Percentiles rank a stretch among this genome's conserved stretches.
Evolutionary conservation across 2,329 filamentous ascomycete species (phyloP).

Genomic region (Elsinoe arachidis): DNA sequence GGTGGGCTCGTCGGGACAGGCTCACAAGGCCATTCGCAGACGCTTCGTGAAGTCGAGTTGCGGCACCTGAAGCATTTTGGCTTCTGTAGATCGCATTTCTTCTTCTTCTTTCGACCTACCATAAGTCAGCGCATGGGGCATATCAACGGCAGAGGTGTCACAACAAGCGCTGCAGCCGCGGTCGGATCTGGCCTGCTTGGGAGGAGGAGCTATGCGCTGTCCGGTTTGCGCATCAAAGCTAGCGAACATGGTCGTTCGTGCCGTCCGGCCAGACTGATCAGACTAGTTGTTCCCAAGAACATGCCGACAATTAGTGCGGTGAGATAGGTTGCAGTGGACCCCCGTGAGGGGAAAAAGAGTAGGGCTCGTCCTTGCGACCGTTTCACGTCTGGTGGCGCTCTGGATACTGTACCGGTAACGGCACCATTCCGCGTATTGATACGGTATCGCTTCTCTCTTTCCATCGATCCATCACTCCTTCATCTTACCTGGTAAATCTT

Average conservation of each 20-base stretch:
- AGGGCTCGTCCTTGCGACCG: background rate
- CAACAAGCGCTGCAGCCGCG: constrained; percentile 18
- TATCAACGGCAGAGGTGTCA: constrained; percentile 1
- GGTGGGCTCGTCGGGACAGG: background rate
- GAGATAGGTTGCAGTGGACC: background rate
- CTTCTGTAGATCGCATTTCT: constrained; percentile 18
- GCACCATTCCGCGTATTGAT: background rate
- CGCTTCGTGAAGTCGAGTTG: constrained; percentile 17
- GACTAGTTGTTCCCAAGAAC: background rate
- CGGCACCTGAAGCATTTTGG: constrained; percentile 18
- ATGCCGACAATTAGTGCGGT: constrained; percentile 1
- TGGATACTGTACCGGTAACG: too few relatives aligned
- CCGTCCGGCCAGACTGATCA: background rate
- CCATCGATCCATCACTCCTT: background rate
- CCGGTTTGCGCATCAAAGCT: constrained; percentile 17
- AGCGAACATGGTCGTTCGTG: constrained; percentile 15
- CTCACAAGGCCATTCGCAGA: constrained; percentile 15
- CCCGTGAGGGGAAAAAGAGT: too few relatives aligned
- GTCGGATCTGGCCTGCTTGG: constrained; percentile 11
- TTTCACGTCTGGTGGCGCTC: background rate
- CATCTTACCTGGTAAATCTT: background rate
- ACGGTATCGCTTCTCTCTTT: background rate
- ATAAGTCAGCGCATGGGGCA: background rate
- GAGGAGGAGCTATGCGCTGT: constrained; percentile 10
- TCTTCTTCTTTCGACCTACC: constrained; percentile 20